These are phyloP conservation scores for Fusarium ambrosium DNA, from an alignment of 2,329 filamentous ascomycete genomes.

Conservation along the genomic window DNA sequence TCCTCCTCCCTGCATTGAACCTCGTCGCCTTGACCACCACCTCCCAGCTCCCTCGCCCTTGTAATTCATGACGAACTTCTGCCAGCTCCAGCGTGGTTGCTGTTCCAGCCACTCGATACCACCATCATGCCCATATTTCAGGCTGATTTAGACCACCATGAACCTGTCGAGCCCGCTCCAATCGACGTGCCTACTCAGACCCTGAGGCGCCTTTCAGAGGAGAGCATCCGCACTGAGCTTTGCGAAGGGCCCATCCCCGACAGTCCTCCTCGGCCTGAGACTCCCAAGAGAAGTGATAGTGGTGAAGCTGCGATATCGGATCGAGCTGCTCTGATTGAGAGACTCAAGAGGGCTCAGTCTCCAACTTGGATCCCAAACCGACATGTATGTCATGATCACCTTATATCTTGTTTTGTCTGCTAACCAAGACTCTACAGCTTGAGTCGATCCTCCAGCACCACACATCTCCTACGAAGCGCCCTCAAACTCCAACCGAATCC, in stretches of 20 bases:
- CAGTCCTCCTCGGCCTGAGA: constrained; percentile 50
- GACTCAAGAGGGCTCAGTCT: constrained; percentile 83
- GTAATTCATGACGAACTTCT: constrained; percentile 40
- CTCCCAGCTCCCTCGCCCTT: constrained; percentile 6
- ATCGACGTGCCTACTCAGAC: constrained; percentile 32
- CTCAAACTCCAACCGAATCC: constrained; percentile 54
- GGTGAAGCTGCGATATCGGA: constrained; percentile 62
- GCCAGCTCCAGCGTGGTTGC: constrained; percentile 47
- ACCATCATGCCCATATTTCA: constrained; percentile 70
- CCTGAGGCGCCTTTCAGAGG: constrained; percentile 63
- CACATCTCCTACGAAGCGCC: constrained; percentile 33
- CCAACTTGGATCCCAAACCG: constrained; percentile 79
- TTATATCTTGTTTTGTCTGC: constrained; percentile 2
- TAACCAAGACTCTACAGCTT: constrained; percentile 48
- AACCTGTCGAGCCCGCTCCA: constrained; percentile 43
- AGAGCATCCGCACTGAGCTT: constrained; percentile 72
- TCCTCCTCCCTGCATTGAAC: constrained; percentile 25
- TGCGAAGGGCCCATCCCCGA: constrained; percentile 70
- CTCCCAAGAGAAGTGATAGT: constrained; percentile 40
- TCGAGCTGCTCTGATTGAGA: constrained; percentile 84
- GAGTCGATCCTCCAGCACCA: constrained; percentile 53
- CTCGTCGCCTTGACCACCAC: constrained; percentile 3
- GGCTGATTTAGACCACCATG: constrained; percentile 60
- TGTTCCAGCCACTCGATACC: constrained; percentile 47
- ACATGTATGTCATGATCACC: constrained; percentile 63